These are phyloP conservation scores for Fragilariopsis cylindrus DNA, from an alignment of 108 stramenopile species.

Conservation along the genomic window DNA sequence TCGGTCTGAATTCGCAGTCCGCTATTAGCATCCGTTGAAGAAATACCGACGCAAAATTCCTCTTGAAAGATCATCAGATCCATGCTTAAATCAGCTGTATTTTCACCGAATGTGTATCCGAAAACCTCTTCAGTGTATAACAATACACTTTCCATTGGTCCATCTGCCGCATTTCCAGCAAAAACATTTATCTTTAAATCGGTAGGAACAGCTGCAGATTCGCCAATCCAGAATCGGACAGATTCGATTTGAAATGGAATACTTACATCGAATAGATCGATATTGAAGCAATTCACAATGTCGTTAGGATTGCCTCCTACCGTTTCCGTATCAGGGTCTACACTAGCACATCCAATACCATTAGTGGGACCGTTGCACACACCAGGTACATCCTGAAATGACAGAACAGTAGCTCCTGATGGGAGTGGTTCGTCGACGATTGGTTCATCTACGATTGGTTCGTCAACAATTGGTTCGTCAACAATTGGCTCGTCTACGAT, in stretches of 20 bases:
- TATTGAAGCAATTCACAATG: slow-evolving; percentile 27
- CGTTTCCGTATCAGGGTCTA: slow-evolving; percentile 5
- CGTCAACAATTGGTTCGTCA: too few relatives aligned
- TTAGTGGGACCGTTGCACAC: slow-evolving; percentile 18
- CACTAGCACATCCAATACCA: slow-evolving; percentile 31
- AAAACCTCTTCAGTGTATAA: slow-evolving; percentile 4
- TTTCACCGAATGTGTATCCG: slow-evolving; percentile 14
- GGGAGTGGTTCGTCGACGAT: neutral
- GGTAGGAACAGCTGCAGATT: slow-evolving; percentile 5
- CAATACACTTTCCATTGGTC: neutral
- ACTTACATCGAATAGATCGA: neutral
- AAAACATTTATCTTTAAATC: slow-evolving; percentile 20
- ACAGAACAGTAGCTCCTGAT: slow-evolving; percentile 2
- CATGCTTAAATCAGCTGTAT: neutral
- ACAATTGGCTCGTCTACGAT: too few relatives aligned
- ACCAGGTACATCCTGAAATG: slow-evolving; percentile 9
- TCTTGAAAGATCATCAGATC: neutral
- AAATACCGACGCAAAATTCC: slow-evolving; percentile 24
- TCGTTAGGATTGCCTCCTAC: slow-evolving; percentile 32
- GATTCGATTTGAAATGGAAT: slow-evolving; percentile 8
- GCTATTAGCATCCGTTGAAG: neutral
- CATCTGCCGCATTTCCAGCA: neutral
- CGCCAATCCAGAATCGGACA: slow-evolving; percentile 33
- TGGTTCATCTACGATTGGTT: neutral
- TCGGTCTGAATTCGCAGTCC: slow-evolving; percentile 28